These are phyloP conservation scores for Schwanniomyces pseudopolymorphus DNA, from an alignment of 805 yeast species.

Conservation along the genomic window DNA sequence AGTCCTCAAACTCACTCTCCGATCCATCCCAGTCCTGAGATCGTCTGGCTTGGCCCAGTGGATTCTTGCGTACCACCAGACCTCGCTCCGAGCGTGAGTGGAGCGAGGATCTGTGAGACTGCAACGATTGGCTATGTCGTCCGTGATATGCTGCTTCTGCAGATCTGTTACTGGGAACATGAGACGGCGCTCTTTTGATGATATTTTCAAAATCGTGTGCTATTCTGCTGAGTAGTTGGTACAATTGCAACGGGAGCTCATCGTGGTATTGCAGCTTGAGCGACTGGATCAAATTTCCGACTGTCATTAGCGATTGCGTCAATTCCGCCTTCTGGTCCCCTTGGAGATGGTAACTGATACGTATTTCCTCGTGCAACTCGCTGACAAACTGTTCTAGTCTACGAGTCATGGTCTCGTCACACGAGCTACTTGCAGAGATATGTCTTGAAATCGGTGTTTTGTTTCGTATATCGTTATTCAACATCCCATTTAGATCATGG, in stretches of 20 bases:
- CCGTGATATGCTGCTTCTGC: neutral
- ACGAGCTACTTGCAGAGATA: neutral
- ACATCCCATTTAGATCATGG: neutral
- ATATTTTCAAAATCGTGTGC: neutral
- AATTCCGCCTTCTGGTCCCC: constrained; percentile 9
- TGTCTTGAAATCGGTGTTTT: neutral
- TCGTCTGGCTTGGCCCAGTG: neutral
- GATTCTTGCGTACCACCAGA: neutral
- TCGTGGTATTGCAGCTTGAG: constrained; percentile 7
- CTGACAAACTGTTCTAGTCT: neutral
- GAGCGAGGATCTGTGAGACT: neutral
- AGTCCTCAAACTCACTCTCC: constrained; percentile 14
- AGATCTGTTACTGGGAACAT: neutral
- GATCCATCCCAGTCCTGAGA: constrained; percentile 1
- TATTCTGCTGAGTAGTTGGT: neutral
- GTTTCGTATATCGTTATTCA: neutral
- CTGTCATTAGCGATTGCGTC: constrained; percentile 7
- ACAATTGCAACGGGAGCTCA: neutral
- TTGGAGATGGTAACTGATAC: neutral
- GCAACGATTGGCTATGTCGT: neutral
- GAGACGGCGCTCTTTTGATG: neutral
- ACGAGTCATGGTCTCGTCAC: neutral
- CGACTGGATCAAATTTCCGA: constrained; percentile 9
- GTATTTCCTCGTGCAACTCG: neutral
- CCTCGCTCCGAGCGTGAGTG: neutral